phyloP scores from a whole-genome alignment of 2,329 filamentous ascomycete genomes.

The Karstenula rhodostoma region DNA sequence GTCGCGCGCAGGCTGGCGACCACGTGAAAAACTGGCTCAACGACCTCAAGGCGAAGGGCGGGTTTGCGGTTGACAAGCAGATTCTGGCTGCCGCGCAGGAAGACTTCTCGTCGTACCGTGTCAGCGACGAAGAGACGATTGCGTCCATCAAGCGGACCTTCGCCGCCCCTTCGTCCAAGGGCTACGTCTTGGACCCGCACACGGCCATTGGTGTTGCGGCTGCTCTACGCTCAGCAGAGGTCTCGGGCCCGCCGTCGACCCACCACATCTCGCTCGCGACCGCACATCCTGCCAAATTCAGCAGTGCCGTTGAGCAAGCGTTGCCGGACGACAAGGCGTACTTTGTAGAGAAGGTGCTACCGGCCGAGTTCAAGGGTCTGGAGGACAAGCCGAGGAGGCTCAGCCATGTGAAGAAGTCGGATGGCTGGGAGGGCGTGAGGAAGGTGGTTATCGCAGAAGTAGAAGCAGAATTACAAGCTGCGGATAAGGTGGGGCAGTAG shows the following conservation, averaged over 20 bases:
- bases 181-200: conserved; percentile 92
- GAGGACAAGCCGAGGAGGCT: conserved; percentile 79
- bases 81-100: conserved; percentile 75
- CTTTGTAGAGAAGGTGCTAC: conserved; percentile 79
- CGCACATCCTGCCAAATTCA: conserved; percentile 95
- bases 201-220: conserved; percentile 86
- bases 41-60: conserved; percentile 80
- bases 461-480: conserved; percentile 53
- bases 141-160: conserved; percentile 57
- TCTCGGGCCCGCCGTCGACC: conserved; percentile 57
- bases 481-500: conserved; percentile 28
- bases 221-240: conserved; percentile 71
- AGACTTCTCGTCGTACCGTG: conserved; percentile 82
- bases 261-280: conserved; percentile 88
- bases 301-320: conserved; percentile 81
- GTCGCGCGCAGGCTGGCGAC: conserved; percentile 67
- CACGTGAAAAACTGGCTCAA: conserved; percentile 81
- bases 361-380: conserved; percentile 81
- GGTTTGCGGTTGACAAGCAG: conserved; percentile 80
- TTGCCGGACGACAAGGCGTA: conserved; percentile 76
- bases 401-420: conserved; percentile 68
- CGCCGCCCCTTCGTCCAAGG: conserved; percentile 56
- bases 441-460: conserved; percentile 79
- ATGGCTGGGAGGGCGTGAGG: conserved; percentile 76
- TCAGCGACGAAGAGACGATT: conserved; percentile 62